phyloP scores from a whole-genome alignment of 768 basidiomycete species.

The Suillus lakei region DNA sequence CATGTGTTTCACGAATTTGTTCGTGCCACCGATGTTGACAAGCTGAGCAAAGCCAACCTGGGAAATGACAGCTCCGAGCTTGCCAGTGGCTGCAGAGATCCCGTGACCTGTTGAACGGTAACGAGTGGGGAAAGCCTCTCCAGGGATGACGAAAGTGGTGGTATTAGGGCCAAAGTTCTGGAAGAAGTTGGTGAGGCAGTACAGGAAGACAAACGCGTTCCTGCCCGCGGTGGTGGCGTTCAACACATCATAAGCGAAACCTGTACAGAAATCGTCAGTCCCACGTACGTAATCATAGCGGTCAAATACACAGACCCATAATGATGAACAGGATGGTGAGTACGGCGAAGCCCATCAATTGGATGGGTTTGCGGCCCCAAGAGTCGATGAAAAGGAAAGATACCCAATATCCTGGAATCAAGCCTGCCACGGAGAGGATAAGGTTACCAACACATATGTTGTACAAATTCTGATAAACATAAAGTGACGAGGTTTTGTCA shows the following conservation, averaged over 20 bases:
- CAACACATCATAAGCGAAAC: constrained; percentile 69
- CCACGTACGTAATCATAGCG: neutral
- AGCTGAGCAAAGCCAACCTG: constrained; percentile 78
- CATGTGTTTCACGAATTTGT: constrained; percentile 71
- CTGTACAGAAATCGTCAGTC: constrained; percentile 36
- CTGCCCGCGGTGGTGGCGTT: constrained; percentile 43
- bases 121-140: constrained; percentile 87
- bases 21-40: constrained; percentile 68
- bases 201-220: constrained; percentile 79
- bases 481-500: constrained; percentile 31
- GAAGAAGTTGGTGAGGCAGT: constrained; percentile 90
- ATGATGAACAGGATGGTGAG: constrained; percentile 70
- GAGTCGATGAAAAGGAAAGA: constrained; percentile 68
- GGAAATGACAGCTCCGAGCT: constrained; percentile 81
- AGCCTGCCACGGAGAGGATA: constrained; percentile 75
- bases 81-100: constrained; percentile 83
- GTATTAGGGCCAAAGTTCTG: constrained; percentile 87
- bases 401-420: constrained; percentile 76
- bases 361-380: constrained; percentile 85
- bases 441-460: constrained; percentile 78
- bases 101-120: constrained; percentile 87
- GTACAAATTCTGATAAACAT: constrained; percentile 59
- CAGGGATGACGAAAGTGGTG: constrained; percentile 82
- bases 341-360: constrained; percentile 74
- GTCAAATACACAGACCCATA: constrained; percentile 57